These are phyloP conservation scores for Zygosaccharomyces pseudobailii DNA, from an alignment of 1,139 yeast species.

Conservation along the genomic window DNA sequence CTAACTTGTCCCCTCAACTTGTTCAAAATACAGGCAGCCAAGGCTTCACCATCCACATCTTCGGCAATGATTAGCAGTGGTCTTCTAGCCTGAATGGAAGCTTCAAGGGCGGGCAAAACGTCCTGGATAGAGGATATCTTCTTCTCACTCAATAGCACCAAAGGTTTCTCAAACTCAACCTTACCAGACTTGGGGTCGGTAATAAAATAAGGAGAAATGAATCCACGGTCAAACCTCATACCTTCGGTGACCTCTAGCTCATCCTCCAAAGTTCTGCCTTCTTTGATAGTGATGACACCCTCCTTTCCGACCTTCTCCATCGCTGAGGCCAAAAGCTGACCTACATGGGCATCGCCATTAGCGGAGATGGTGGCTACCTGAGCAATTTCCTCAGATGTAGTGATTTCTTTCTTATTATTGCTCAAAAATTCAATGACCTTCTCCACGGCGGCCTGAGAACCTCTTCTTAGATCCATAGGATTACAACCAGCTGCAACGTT, in stretches of 20 bases:
- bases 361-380: constrained; percentile 99
- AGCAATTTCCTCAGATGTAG: constrained; percentile 95
- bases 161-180: constrained; percentile 96
- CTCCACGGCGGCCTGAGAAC: constrained; percentile 97
- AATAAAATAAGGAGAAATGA: constrained; percentile 95
- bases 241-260: constrained; percentile 98
- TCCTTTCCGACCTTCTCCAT: constrained; percentile 99
- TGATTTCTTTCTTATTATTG: constrained; percentile 90
- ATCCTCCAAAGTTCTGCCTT: constrained; percentile 95
- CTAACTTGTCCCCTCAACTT: constrained; percentile 98
- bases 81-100: constrained; percentile 92
- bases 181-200: constrained; percentile 95
- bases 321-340: constrained; percentile 88
- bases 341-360: constrained; percentile 94
- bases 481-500: constrained; percentile 99
- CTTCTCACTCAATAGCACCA: constrained; percentile 86
- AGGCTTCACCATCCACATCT: constrained; percentile 97
- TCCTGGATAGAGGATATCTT: constrained; percentile 91
- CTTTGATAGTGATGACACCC: constrained; percentile 97
- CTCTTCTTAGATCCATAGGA: constrained; percentile 99
- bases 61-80: constrained; percentile 94
- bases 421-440: constrained; percentile 89
- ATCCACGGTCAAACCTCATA: constrained; percentile 99
- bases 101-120: constrained; percentile 87
- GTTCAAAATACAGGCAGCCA: constrained; percentile 97